Evolutionary conservation across 192 early-diverging fungal genomes (phyloP), one percentile per base, ranked within the genome.

Genomic region (Kappamyces sp.): DNA sequence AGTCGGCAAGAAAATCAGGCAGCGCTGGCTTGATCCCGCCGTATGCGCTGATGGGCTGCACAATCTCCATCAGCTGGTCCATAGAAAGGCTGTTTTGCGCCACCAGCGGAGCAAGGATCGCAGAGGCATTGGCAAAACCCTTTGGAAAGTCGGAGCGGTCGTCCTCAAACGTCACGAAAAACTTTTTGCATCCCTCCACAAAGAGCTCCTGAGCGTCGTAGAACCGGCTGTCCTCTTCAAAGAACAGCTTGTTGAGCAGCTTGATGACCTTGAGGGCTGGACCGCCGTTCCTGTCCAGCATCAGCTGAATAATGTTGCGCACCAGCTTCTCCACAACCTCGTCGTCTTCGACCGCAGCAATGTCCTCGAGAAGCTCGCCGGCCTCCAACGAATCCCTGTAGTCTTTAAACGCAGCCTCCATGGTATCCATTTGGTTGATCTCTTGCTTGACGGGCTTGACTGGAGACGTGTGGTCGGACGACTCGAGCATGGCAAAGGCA

Each of bases 331-430:
- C 85, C 7, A 80, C 5, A 2, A 59, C 57, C n/a, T 47, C 84
- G 43, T 80, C 72, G 15, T 89, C 88, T 1, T 82, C 77, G 67
- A 92, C 90, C 38, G 80, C 72, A 5, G 80, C 78, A 43, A 88
- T 69, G 60, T 94, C 92, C 41, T 86, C 80, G 47, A 89, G 66
- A 51, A 76, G 58, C 60, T 84, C 84, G 38, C 74, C 66, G 42
- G 85, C 74, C 10, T 74, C 83, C 38, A 66, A 51, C 8, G 51
- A 64, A n/a, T 38, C 51, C 38, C 47, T 58, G 49, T 66, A 61
- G 2, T 40, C 13, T 7, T 49, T 55, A 48, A 43, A 67, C 7
- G 51, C 48, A 40, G 49, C 51, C 46, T 40, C 6, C 13, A 61
- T 2, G 47, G 23, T 2, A 34, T 60, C 6, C n/a, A 12, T 23